Evolutionary conservation across 78 protist genomes (phyloP), one percentile per base, ranked within the genome.

Genomic region (Cavenderia fasciculata): DNA sequence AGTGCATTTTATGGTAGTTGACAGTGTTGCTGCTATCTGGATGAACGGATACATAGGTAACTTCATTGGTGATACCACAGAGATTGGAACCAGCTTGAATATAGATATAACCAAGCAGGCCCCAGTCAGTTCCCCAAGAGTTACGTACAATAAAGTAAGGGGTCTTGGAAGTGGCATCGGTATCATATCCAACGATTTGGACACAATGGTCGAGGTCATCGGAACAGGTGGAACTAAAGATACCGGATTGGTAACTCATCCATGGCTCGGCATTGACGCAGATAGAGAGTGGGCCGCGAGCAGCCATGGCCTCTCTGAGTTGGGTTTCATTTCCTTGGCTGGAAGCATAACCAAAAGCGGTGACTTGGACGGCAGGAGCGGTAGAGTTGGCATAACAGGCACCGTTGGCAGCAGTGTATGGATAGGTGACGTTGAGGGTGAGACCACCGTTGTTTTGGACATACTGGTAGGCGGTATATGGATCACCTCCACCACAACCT

Each of bases 31-130:
- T 38, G 7, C 29, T 11, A 59, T 59, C 7, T 59, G 11, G 25
- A 59, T 34, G 11, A 38, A 14, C 11, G 25, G n/a, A n/a, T n/a
- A 63, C 72, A 5, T 63, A 40, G 29, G 96, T 87, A 0, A 62
- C 88, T 68, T 93, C 93, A 51, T 86, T 36, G n/a, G 96, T 91
- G 31, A 93, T 57, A 59, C 96, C 96, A 79, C 96, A 93, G 1
- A 91, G 59, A 73, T 93, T 61, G 23, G 40, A n/a, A 69, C 91
- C 90, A 10, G 56, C 51, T 25, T 66, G 86, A 54, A 93, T 65
- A 16, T 59, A 61, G 46, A 93, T 93, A 34, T 87, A 93, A 33
- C 96, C 96, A 4, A 68, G 18, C 5, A 18, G 16, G 51, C 92
- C 89, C 93, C 92, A 84, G 36, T 51, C 49, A 1, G 96, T 75